Percentiles rank a stretch among this genome's conserved stretches.
These are phyloP conservation scores for Daedaleopsis nitida DNA, from an alignment of 768 basidiomycete genomes.

Conservation along the genomic window DNA sequence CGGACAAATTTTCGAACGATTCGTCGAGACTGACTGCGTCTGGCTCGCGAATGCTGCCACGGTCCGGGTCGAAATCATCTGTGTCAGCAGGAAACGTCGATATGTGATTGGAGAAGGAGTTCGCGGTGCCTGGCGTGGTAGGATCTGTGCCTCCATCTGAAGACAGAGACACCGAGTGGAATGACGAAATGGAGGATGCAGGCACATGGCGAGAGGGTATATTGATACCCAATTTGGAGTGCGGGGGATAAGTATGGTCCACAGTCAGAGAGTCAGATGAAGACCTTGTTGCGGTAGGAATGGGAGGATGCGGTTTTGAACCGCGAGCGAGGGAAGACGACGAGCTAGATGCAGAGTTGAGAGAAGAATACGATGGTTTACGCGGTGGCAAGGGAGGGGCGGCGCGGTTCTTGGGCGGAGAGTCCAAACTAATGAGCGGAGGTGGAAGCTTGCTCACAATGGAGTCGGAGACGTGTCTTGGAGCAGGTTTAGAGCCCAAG, in stretches of 20 bases:
- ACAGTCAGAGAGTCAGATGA: conserved; percentile 52
- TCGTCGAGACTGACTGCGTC: conserved; percentile 65
- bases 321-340: conserved; percentile 28
- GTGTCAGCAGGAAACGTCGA: conserved; percentile 49
- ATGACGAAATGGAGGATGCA: conserved; percentile 77
- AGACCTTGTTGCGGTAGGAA: conserved; percentile 25
- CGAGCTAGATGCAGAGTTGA: conserved; percentile 42
- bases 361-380: conserved; percentile 55
- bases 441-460: conserved; percentile 20
- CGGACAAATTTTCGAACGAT: conserved; percentile 72
- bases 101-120: conserved; percentile 23
- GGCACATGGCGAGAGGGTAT: conserved; percentile 51
- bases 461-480: conserved; percentile 26
- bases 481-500: conserved; percentile 7
- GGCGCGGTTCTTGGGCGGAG: conserved; percentile 34
- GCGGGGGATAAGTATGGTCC: conserved; percentile 62
- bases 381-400: conserved; percentile 69
- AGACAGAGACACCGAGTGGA: conserved; percentile 81
- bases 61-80: conserved; percentile 20
- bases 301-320: conserved; percentile 16
- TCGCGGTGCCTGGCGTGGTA: conserved; percentile 18
- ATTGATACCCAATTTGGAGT: conserved; percentile 36
- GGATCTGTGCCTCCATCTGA: conserved; percentile 50
- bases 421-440: conserved; percentile 60
- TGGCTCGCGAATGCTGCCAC: conserved; percentile 32